Evolutionary conservation across 2,329 filamentous ascomycete species (phyloP).

Genomic region (Colletotrichum simmondsii): DNA sequence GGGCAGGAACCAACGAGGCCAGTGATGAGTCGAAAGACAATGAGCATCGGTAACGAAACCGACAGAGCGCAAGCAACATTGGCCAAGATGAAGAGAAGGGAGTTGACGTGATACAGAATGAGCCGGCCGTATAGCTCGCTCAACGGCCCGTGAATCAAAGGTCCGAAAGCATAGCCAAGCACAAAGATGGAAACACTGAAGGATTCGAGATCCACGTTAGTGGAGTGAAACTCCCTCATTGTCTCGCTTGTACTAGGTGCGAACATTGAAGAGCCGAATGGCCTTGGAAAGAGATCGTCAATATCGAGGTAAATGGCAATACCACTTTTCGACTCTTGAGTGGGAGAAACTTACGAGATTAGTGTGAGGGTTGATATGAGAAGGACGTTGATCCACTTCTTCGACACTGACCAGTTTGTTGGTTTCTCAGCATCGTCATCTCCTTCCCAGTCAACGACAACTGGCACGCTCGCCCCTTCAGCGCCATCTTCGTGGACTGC

Average conservation of each 20-base stretch:
- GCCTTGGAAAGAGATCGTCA: background rate
- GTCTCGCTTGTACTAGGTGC: background rate
- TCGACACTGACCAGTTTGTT: background rate
- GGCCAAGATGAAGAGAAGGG: slow-evolving; percentile 49
- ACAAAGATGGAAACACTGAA: slow-evolving; percentile 54
- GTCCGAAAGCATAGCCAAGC: slow-evolving; percentile 62
- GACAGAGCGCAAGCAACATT: slow-evolving; percentile 52
- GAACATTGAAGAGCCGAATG: background rate
- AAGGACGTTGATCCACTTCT: background rate
- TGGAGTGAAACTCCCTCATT: background rate
- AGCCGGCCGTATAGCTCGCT: slow-evolving; percentile 60
- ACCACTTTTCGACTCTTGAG: background rate
- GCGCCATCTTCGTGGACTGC: background rate
- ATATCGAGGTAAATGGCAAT: background rate
- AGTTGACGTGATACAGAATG: slow-evolving; percentile 55
- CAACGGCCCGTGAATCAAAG: slow-evolving; percentile 58
- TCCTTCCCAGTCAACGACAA: background rate
- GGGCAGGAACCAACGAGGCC: slow-evolving; percentile 64
- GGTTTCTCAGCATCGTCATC: background rate
- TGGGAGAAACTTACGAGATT: background rate
- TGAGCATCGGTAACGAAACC: slow-evolving; percentile 50
- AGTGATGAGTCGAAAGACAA: slow-evolving; percentile 61
- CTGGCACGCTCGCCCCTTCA: background rate
- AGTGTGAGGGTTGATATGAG: background rate
- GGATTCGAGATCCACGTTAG: background rate